These are phyloP conservation scores for Gossypium davidsonii DNA, from an alignment of 441 rosid genomes.

Conservation along the genomic window DNA sequence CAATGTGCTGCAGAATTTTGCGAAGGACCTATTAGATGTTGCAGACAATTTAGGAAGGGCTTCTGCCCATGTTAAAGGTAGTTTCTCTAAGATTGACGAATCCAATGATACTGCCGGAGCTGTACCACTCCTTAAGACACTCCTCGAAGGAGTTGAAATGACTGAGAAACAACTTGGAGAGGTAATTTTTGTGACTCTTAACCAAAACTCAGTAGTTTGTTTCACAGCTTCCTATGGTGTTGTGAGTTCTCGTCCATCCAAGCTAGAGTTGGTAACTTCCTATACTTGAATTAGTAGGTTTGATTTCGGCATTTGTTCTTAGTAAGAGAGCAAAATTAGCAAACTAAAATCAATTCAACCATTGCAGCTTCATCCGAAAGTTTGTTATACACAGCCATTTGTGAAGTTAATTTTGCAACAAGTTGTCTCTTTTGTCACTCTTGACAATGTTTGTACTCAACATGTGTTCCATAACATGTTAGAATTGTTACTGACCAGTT, in stretches of 20 bases:
- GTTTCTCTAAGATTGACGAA: slow-evolving; percentile 61
- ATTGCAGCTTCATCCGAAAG: neutral
- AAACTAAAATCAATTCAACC: neutral
- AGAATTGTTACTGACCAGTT: neutral
- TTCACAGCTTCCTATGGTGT: neutral
- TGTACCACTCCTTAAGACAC: slow-evolving; percentile 63
- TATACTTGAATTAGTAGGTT: neutral
- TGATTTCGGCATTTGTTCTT: neutral
- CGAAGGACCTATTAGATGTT: slow-evolving; percentile 76
- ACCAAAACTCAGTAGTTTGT: neutral
- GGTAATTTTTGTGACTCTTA: slow-evolving; percentile 29
- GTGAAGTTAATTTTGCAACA: neutral
- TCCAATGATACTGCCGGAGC: slow-evolving; percentile 60
- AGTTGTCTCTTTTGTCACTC: neutral
- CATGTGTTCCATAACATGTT: neutral
- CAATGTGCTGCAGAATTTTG: slow-evolving; percentile 59
- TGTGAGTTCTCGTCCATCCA: neutral
- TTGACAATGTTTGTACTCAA: neutral
- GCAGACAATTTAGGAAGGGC: slow-evolving; percentile 92
- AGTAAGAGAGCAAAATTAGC: neutral
- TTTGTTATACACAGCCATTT: neutral
- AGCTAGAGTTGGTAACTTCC: neutral
- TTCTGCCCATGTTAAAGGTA: slow-evolving; percentile 72
- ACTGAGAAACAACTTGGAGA: slow-evolving; percentile 88
- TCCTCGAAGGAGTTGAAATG: slow-evolving; percentile 94